Percentiles rank a stretch among this genome's conserved stretches.
These are phyloP conservation scores for Globisporangium cederbergense DNA, from an alignment of 352 stramenopile genomes.

Conservation along the genomic window DNA sequence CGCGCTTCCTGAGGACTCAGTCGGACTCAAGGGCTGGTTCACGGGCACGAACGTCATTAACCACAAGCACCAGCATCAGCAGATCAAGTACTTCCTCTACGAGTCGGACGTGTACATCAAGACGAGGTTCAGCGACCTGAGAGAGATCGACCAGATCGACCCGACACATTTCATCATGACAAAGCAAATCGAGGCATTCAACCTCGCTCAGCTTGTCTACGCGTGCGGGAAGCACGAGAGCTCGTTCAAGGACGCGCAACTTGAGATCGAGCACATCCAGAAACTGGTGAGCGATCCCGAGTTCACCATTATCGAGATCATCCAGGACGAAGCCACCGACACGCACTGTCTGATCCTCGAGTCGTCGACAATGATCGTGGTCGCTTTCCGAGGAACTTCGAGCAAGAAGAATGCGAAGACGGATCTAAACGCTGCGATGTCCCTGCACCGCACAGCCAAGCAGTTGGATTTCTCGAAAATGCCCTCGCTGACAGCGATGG, in stretches of 20 bases:
- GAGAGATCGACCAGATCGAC: conserved; percentile 23
- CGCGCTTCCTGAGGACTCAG: conserved; percentile 25
- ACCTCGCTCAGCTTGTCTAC: conserved; percentile 42
- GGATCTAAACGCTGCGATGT: conserved; percentile 36
- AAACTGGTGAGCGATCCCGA: conserved; percentile 23
- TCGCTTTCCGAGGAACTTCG: conserved; percentile 38
- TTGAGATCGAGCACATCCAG: conserved; percentile 22
- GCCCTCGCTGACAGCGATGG: background rate
- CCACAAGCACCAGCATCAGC: conserved; percentile 12
- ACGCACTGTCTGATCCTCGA: conserved; percentile 38
- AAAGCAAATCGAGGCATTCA: conserved; percentile 41
- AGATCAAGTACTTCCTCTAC: conserved; percentile 39
- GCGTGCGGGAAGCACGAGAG: conserved; percentile 32
- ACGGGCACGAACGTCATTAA: conserved; percentile 5
- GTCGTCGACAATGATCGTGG: conserved; percentile 27
- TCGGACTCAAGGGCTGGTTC: conserved; percentile 23
- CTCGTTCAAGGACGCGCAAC: conserved; percentile 12
- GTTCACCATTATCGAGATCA: conserved; percentile 28
- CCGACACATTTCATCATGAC: conserved; percentile 38
- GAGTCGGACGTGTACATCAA: conserved; percentile 36
- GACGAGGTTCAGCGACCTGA: conserved; percentile 24
- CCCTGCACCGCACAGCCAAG: conserved; percentile 24
- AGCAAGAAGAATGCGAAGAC: conserved; percentile 44
- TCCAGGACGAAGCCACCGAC: conserved; percentile 34
- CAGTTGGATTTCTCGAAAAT: conserved; percentile 25